phyloP scores from a whole-genome alignment of 164 flowering plant genomes.

The Dillenia suffruticosa region DNA sequence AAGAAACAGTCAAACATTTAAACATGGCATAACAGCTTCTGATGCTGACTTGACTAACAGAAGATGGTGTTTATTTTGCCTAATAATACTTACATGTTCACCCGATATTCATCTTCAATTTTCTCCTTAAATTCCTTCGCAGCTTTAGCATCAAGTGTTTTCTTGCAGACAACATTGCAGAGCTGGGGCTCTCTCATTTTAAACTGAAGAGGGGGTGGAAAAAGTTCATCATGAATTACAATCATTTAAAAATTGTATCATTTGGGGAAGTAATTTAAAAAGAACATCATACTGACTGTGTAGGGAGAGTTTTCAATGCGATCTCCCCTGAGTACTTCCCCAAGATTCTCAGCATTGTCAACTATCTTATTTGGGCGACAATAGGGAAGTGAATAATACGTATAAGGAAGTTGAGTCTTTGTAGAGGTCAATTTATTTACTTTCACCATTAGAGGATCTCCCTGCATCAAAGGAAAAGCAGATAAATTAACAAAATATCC shows the following conservation, averaged over 20 bases:
- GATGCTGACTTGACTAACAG: no score
- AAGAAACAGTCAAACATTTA: neutral
- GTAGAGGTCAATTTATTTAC: conserved; percentile 89
- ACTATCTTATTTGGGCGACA: conserved; percentile 57
- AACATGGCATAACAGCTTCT: no score
- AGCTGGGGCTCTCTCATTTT: conserved; percentile 81
- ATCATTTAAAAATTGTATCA: neutral
- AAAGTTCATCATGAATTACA: neutral
- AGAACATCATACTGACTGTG: conserved; percentile 40
- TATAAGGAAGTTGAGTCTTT: conserved; percentile 89
- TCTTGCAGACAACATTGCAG: conserved; percentile 67
- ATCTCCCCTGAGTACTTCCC: conserved; percentile 97
- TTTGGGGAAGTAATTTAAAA: neutral
- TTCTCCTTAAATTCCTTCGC: conserved; percentile 84
- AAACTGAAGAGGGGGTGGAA: conserved; percentile 49
- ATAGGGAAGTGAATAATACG: conserved; percentile 79
- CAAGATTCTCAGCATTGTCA: conserved; percentile 95
- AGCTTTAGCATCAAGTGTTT: conserved; percentile 56
- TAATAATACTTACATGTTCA: conserved; percentile 64
- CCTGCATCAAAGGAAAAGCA: conserved; percentile 37
- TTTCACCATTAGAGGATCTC: conserved; percentile 69
- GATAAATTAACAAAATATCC: no score
- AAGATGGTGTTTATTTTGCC: no score
- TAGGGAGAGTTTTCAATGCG: conserved; percentile 91
- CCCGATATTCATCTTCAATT: conserved; percentile 85